A percentile compares a stretch with the other conserved stretches of the same genome.
Evolutionary conservation across 176 grass and related monocot genomes (phyloP).

Genomic region (Musa troglodytarum): DNA sequence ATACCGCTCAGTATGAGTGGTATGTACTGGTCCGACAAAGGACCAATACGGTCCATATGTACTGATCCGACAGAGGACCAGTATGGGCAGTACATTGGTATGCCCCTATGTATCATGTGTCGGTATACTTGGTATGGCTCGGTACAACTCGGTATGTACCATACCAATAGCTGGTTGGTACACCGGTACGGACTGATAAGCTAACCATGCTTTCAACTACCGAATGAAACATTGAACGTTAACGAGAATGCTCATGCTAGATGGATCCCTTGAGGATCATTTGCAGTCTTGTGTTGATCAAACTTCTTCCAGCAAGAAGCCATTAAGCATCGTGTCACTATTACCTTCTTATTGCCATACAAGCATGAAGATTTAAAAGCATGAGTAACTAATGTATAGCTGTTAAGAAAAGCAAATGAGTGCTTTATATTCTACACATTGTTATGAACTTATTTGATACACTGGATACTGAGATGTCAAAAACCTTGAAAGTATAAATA

Average conservation of each 20-base stretch:
- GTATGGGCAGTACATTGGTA: too few relatives aligned
- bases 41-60: too few relatives aligned
- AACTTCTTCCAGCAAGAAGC: neutral
- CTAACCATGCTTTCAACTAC: too few relatives aligned
- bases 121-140: too few relatives aligned
- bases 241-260: neutral
- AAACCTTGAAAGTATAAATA: neutral
- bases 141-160: too few relatives aligned
- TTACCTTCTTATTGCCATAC: neutral
- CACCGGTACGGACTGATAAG: too few relatives aligned
- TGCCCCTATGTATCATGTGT: too few relatives aligned
- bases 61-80: too few relatives aligned
- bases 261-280: neutral
- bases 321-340: neutral
- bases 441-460: neutral
- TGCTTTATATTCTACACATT: neutral
- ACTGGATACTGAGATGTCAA: neutral
- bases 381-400: neutral
- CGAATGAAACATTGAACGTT: too few relatives aligned
- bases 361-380: neutral
- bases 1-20: too few relatives aligned
- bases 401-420: neutral
- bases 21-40: too few relatives aligned
- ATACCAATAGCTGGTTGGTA: too few relatives aligned
- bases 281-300: neutral